A percentile compares a stretch with the other conserved stretches of the same genome.
phyloP scores from a whole-genome alignment of 352 stramenopile genomes.

The Phytopythium oedochilum region DNA sequence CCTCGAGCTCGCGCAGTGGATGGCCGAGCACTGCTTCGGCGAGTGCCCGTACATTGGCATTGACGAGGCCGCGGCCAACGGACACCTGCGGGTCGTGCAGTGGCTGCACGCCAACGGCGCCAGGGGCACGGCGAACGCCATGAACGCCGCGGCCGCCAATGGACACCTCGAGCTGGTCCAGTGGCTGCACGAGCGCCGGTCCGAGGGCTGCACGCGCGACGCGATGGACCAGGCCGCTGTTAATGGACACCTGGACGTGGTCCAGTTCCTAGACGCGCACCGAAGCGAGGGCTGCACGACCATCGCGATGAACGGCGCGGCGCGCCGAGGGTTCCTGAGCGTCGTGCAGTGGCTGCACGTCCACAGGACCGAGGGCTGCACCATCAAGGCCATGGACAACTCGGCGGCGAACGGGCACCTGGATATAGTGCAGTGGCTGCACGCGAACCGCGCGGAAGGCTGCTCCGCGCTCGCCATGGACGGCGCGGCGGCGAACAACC shows the following conservation, averaged over 20 bases:
- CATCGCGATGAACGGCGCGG: conserved; percentile 19
- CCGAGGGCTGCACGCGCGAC: background rate
- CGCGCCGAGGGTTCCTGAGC: conserved; percentile 12
- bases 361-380: conserved; percentile 20
- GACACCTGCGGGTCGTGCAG: conserved; percentile 12
- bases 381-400: conserved; percentile 28
- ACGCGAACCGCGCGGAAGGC: conserved; percentile 17
- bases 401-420: conserved; percentile 18
- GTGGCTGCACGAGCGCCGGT: conserved; percentile 6
- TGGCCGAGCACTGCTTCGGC: conserved; percentile 20
- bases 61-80: conserved; percentile 14
- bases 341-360: conserved; percentile 25
- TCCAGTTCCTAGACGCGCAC: conserved; percentile 13
- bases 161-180: conserved; percentile 4
- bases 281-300: conserved; percentile 12
- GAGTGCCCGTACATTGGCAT: conserved; percentile 19
- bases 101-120: conserved; percentile 11
- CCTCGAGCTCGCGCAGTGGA: conserved; percentile 16
- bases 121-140: conserved; percentile 5
- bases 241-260: conserved; percentile 14
- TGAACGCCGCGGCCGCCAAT: conserved; percentile 3
- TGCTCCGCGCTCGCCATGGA: conserved; percentile 21
- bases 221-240: conserved; percentile 12
- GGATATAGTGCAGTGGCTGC: conserved; percentile 18
- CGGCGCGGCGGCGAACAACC: conserved; percentile 15